Evolutionary conservation across 1,284 basidiomycete species (phyloP), one percentile per base, ranked within the genome.

Genomic region (Sporisorium exsertum): DNA sequence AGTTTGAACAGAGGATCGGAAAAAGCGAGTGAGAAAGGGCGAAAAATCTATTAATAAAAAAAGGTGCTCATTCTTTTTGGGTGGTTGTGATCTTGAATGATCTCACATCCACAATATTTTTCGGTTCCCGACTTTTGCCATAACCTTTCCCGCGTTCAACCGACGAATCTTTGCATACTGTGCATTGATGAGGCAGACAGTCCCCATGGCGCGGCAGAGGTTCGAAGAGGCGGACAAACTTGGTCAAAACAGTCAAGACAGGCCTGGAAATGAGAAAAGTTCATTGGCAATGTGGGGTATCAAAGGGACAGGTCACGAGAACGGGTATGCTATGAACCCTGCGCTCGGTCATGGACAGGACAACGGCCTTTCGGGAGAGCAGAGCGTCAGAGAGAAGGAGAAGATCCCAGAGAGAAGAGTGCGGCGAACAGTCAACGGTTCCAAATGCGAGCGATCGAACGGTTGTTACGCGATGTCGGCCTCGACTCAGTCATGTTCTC

Each of bases 391-490:
- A 22, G 3, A 22, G 32, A 7, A 5, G 15, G 22, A 12, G 5
- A 37, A 7, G 24, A n/a, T 18, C 29, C 29, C 29, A 32, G 15
- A 37, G 20, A 29, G 16, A 18, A 33, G 3, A 18, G 29, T 24
- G 26, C 9, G 20, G 2, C 13, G 26, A 20, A 29, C 4, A 24
- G 15, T 61, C 54, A 65, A 37, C 58, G 63, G 9, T 54, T 53
- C 58, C 58, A 71, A 33, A 70, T 61, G 46, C 63, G 69, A 55
- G 69, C 20, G 22, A 71, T 16, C 3, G 69, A 65, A 20, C 50
- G 58, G 15, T 24, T 49, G 49, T 10, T 52, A 18, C 57, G 56
- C 29, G 60, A 40, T 18, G 49, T 35, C 42, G 68, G 29, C 32
- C 49, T 50, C 49, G 29, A 32, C 16, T 50, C 47, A 26, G 26